Percentiles rank a stretch among this genome's conserved stretches.
Evolutionary conservation across 495 filamentous ascomycete genomes (phyloP).

Genomic region (Penicillium samsonianum): DNA sequence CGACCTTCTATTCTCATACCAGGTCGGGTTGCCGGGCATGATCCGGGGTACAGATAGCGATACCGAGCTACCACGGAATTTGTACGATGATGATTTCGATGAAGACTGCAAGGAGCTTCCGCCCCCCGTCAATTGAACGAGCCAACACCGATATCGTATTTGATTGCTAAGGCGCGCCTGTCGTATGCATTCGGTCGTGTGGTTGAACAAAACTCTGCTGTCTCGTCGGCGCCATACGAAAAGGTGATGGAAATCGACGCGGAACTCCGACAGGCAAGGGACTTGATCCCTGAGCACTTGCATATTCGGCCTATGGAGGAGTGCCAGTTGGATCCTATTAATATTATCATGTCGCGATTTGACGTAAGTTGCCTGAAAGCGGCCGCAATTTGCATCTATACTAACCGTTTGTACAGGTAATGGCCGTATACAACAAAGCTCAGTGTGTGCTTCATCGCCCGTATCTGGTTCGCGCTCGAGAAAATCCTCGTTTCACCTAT

Average conservation of each 20-base stretch:
- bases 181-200: slow-evolving; percentile 62
- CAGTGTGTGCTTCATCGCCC: slow-evolving; percentile 86
- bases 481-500: slow-evolving; percentile 78
- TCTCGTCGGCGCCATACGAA: slow-evolving; percentile 66
- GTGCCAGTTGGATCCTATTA: slow-evolving; percentile 69
- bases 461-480: slow-evolving; percentile 74
- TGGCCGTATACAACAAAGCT: slow-evolving; percentile 86
- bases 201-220: slow-evolving; percentile 51
- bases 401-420: slow-evolving; percentile 48
- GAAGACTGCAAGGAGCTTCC: slow-evolving; percentile 77
- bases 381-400: background rate
- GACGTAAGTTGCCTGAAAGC: slow-evolving; percentile 41
- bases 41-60: slow-evolving; percentile 81
- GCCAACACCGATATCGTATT: slow-evolving; percentile 82
- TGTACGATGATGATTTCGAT: slow-evolving; percentile 92
- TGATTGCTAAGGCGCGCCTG: slow-evolving; percentile 78
- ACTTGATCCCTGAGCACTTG: slow-evolving; percentile 75
- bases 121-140: slow-evolving; percentile 71
- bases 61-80: slow-evolving; percentile 80
- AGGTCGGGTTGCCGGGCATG: slow-evolving; percentile 88
- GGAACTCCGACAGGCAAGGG: slow-evolving; percentile 70
- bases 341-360: slow-evolving; percentile 82
- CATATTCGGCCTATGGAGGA: slow-evolving; percentile 77
- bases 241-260: slow-evolving; percentile 80
- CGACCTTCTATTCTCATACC: slow-evolving; percentile 88